Conservation (phyloP, 768 basidiomycete genomes). For the Tremella fuciformis region DNA sequence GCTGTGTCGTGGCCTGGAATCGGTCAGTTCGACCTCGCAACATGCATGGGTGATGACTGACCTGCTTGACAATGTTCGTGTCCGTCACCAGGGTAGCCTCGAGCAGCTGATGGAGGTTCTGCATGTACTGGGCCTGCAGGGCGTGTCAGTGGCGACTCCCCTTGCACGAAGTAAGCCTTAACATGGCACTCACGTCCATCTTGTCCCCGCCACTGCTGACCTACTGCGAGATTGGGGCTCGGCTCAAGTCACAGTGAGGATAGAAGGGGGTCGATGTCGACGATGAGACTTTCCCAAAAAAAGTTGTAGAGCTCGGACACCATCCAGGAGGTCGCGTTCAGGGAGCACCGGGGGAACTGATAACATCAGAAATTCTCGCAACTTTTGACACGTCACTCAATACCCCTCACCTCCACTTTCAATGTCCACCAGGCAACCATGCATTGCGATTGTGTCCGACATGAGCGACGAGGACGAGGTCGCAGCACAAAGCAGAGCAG, state of each 20-base stretch:
- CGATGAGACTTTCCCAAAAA: background rate
- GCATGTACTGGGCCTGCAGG: constrained; percentile 60
- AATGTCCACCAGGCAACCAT: no score
- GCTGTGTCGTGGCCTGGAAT: constrained; percentile 75
- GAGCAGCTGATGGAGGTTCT: constrained; percentile 79
- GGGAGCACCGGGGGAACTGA: no score
- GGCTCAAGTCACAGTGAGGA: background rate
- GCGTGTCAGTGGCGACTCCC: background rate
- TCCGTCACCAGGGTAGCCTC: constrained; percentile 82
- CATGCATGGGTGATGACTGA: constrained; percentile 55
- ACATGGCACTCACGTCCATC: constrained; percentile 3
- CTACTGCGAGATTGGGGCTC: background rate
- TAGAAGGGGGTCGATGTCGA: background rate
- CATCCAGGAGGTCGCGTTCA: no score
- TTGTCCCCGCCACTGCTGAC: background rate
- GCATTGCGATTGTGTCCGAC: no score
- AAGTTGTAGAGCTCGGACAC: constrained; percentile 1
- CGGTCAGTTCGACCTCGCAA: constrained; percentile 13
- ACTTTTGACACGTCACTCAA: no score
- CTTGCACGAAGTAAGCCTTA: background rate
- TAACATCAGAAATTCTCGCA: no score
- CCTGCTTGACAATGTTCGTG: constrained; percentile 81
- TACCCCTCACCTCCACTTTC: no score
- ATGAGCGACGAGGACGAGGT: no score
- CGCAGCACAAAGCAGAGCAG: no score